Percentiles rank a stretch among this genome's conserved stretches.
These are phyloP conservation scores for Wickerhamomyces silvicola DNA, from an alignment of 805 yeast genomes.

Conservation along the genomic window DNA sequence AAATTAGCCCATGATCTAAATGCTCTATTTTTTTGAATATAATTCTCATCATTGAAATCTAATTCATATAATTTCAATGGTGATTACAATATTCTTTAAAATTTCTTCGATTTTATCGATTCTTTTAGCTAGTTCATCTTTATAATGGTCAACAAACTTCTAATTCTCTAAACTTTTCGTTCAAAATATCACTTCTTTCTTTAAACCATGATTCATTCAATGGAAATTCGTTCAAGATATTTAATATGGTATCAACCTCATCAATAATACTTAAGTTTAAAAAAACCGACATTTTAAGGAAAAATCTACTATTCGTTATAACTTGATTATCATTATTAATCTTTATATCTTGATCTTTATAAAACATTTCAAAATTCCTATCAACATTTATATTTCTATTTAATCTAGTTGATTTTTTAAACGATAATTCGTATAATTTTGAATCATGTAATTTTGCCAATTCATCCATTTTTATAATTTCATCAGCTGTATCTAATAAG, in stretches of 20 bases:
- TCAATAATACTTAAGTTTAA: constrained; percentile 8
- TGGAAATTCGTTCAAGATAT: constrained; percentile 4
- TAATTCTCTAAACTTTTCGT: constrained; percentile 9
- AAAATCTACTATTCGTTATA: constrained; percentile 7
- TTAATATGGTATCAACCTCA: constrained; percentile 2
- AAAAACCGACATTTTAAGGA: constrained; percentile 10
- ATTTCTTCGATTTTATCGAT: constrained; percentile 1
- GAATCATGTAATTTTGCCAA: constrained; percentile 14
- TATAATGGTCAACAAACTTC: constrained; percentile 3
- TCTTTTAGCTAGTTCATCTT: not conserved
- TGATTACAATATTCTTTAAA: not conserved
- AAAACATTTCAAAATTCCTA: constrained; percentile 5
- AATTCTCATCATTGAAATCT: constrained; percentile 8
- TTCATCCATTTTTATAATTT: constrained; percentile 17
- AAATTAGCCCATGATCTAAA: constrained; percentile 13
- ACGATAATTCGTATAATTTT: constrained; percentile 16
- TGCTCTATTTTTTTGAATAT: constrained; percentile 11
- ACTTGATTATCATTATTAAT: constrained; percentile 2
- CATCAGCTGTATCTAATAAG: constrained; percentile 19
- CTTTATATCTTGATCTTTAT: not conserved
- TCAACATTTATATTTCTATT: constrained; percentile 13
- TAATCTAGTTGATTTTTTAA: constrained; percentile 11
- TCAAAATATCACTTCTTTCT: constrained; percentile 4
- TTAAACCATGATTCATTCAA: constrained; percentile 8
- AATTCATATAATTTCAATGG: constrained; percentile 6